These are phyloP conservation scores for Globisporangium sylvaticum DNA, from an alignment of 352 stramenopile species.

Conservation along the genomic window DNA sequence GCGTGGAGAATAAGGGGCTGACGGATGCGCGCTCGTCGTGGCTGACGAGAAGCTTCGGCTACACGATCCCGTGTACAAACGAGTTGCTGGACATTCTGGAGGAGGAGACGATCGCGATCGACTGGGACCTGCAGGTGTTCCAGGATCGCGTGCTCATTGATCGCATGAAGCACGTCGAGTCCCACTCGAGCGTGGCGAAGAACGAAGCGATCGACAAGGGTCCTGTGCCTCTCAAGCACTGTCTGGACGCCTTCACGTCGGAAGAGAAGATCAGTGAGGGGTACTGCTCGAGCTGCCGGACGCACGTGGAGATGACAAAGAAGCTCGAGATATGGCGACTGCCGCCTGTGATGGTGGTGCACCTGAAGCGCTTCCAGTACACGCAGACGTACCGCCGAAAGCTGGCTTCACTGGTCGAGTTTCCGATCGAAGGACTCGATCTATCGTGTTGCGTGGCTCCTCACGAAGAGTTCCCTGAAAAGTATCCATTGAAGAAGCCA, in stretches of 20 bases:
- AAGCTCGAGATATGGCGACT: slow-evolving; percentile 97
- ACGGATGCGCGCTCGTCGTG: slow-evolving; percentile 76
- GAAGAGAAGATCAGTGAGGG: slow-evolving; percentile 89
- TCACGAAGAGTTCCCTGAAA: slow-evolving; percentile 72
- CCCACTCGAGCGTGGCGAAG: slow-evolving; percentile 73
- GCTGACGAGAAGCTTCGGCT: slow-evolving; percentile 78
- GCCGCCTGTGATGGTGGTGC: slow-evolving; percentile 97
- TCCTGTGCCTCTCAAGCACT: slow-evolving; percentile 77
- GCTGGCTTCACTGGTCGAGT: slow-evolving; percentile 91
- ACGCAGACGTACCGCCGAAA: slow-evolving; percentile 90
- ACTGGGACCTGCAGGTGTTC: slow-evolving; percentile 84
- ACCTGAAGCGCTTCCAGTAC: slow-evolving; percentile 99
- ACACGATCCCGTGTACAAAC: slow-evolving; percentile 73
- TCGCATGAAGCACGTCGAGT: slow-evolving; percentile 84
- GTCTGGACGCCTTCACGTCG: slow-evolving; percentile 79
- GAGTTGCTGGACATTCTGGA: slow-evolving; percentile 77
- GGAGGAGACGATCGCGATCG: slow-evolving; percentile 84
- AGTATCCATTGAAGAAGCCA: slow-evolving; percentile 67
- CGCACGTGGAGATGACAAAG: slow-evolving; percentile 96
- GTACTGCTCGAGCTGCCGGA: slow-evolving; percentile 96
- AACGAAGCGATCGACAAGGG: slow-evolving; percentile 88
- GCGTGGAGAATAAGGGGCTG: slow-evolving; percentile 80
- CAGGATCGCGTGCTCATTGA: slow-evolving; percentile 79
- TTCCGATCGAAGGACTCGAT: slow-evolving; percentile 94
- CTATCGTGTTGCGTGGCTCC: slow-evolving; percentile 87